These are phyloP conservation scores for Ogataea ganodermae DNA, from an alignment of 805 yeast species.

Conservation along the genomic window DNA sequence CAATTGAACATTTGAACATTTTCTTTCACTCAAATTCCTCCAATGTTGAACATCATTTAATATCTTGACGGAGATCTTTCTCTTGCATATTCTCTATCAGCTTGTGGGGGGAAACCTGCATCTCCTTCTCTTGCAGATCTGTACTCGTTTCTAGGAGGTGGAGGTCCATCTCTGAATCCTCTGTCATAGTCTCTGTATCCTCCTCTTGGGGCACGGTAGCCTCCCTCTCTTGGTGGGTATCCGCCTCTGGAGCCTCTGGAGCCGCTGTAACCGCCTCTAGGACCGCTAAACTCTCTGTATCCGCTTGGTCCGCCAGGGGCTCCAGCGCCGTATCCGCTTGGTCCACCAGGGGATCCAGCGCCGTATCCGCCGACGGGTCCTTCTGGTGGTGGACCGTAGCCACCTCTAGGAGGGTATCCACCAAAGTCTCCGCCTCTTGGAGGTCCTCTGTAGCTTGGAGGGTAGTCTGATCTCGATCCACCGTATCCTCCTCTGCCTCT, in stretches of 20 bases:
- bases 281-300: conserved; percentile 11
- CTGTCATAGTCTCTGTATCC: conserved; percentile 32
- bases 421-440: conserved; percentile 28
- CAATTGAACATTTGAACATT: conserved; percentile 9
- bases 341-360: conserved; percentile 29
- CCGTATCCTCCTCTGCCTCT: conserved; percentile 34
- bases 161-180: conserved; percentile 30
- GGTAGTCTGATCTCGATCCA: conserved; percentile 35
- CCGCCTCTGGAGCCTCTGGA: conserved; percentile 38
- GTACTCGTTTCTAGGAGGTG: conserved; percentile 34
- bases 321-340: conserved; percentile 20
- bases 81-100: conserved; percentile 56
- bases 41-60: conserved; percentile 26
- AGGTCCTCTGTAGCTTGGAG: conserved; percentile 32
- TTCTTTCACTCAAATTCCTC: conserved; percentile 3
- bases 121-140: conserved; percentile 39
- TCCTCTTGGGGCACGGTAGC: conserved; percentile 38
- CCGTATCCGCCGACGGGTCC: conserved; percentile 38
- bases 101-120: conserved; percentile 35
- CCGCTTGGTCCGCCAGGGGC: conserved; percentile 28
- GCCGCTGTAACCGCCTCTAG: conserved; percentile 15
- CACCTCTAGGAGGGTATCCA: conserved; percentile 33
- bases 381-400: conserved; percentile 25
- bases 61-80: conserved; percentile 81
- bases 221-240: conserved; percentile 25